Conservation (phyloP, 2,329 filamentous ascomycete genomes). For the Fusarium scirpi region DNA sequence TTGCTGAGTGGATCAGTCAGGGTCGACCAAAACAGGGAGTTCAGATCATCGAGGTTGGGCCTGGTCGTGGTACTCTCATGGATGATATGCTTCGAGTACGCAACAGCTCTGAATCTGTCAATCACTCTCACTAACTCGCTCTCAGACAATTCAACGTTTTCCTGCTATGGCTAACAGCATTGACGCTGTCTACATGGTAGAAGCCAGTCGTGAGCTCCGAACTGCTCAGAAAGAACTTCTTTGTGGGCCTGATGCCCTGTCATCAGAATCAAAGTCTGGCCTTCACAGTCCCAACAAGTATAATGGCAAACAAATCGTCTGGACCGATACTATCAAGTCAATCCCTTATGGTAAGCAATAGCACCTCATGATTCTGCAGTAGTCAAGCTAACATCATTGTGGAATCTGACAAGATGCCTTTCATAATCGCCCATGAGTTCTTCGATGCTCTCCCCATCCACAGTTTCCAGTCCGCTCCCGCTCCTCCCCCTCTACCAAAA, state of each 20-base stretch:
- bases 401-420: slow-evolving; percentile 80
- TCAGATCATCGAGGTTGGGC: slow-evolving; percentile 93
- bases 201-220: slow-evolving; percentile 86
- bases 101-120: not conserved
- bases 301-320: slow-evolving; percentile 79
- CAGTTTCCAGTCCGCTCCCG: slow-evolving; percentile 82
- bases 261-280: slow-evolving; percentile 79
- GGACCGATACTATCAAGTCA: slow-evolving; percentile 90
- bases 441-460: slow-evolving; percentile 98
- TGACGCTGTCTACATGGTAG: slow-evolving; percentile 91
- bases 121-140: not conserved
- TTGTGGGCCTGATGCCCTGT: slow-evolving; percentile 75
- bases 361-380: not conserved
- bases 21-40: slow-evolving; percentile 79
- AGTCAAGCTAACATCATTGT: slow-evolving; percentile 14
- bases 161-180: slow-evolving; percentile 80
- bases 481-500: slow-evolving; percentile 46
- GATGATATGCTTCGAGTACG: slow-evolving; percentile 91
- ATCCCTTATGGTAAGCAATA: slow-evolving; percentile 72
- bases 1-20: slow-evolving; percentile 96
- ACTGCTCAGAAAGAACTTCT: slow-evolving; percentile 83
- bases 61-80: slow-evolving; percentile 95
- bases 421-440: slow-evolving; percentile 97
- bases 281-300: slow-evolving; percentile 82
- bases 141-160: slow-evolving; percentile 85